Evolutionary conservation across 768 basidiomycete genomes (phyloP).

Genomic region (Rhodosporidiobolus sp.): DNA sequence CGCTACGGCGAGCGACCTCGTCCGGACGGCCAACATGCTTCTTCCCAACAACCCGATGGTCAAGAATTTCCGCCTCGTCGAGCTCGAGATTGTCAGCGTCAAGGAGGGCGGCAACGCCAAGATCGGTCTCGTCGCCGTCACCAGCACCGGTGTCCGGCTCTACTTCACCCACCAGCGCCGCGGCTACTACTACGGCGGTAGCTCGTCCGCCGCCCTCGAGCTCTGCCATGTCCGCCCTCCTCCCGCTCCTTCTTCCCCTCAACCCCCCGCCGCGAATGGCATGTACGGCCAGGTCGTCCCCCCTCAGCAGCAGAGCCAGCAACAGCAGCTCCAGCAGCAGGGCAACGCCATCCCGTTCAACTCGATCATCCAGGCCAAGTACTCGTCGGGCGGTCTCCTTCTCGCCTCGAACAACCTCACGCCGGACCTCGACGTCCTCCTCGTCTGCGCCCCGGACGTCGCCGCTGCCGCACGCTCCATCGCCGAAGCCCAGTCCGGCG

Average conservation of each 20-base stretch:
- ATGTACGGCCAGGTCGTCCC: slow-evolving; percentile 39
- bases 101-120: slow-evolving; percentile 60
- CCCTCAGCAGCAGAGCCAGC: slow-evolving; percentile 51
- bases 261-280: slow-evolving; percentile 56
- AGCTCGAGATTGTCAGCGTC: slow-evolving; percentile 66
- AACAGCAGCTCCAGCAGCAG: background rate
- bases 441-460: slow-evolving; percentile 40
- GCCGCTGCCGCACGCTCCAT: slow-evolving; percentile 17
- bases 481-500: slow-evolving; percentile 26
- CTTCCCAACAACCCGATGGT: slow-evolving; percentile 54
- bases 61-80: slow-evolving; percentile 66
- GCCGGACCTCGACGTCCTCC: slow-evolving; percentile 44
- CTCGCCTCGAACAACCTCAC: slow-evolving; percentile 42
- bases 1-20: slow-evolving; percentile 33
- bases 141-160: slow-evolving; percentile 74
- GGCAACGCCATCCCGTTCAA: slow-evolving; percentile 31
- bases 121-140: slow-evolving; percentile 75
- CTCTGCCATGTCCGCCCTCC: slow-evolving; percentile 76
- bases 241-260: slow-evolving; percentile 60
- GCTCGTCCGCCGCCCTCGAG: slow-evolving; percentile 55
- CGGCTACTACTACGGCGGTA: slow-evolving; percentile 40
- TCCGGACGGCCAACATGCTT: slow-evolving; percentile 65
- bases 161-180: slow-evolving; percentile 60
- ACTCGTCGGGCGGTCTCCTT: slow-evolving; percentile 38
- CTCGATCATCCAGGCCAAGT: slow-evolving; percentile 33